Base-by-base conservation (phyloP, 1,284 basidiomycete genomes). In the Ustilago nuda region DNA sequence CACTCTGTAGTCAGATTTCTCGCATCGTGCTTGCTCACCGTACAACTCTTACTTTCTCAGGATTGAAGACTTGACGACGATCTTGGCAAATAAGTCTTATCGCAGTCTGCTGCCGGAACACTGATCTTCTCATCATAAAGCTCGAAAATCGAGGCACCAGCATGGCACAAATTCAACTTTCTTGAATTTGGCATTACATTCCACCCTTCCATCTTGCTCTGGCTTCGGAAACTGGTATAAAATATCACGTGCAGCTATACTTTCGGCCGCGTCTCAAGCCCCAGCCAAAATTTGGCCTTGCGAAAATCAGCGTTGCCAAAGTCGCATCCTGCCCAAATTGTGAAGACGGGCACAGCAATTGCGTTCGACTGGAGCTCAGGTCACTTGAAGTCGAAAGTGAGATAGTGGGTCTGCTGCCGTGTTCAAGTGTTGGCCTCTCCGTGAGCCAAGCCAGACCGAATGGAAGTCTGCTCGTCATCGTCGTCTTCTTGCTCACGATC, bases 401-500 rank as follows among this genome's bases (percentile, higher is more conserved):
- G 43, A 45, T n/a, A 45, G n/a, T 45, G n/a, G 6, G 7, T 45
- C 11, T n/a, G 48, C 15, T 33, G n/a, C 50, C 15, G 3, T 6
- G 8, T 19, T 8, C 9, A 55, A 37, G 55, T 30, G 27, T 17
- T 6, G 7, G 56, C 7, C n/a, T 37, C 36, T 41, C n/a, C 17
- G 52, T 45, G 41, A 39, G 62, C 41, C 54, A 61, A 60, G 30
- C 59, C 50, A 33, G 56, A 45, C 48, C 45, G 11, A 27, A 39
- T 45, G 17, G 46, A 66, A 27, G 35, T 37, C 33, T 66, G 63
- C 61, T 68, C 56, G 50, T 51, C 62, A 55, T 58, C 66, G 36
- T 52, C 75, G 36, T 52, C 75, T 53, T 53, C 66, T 59, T 74
- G 62, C 56, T 74, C 71, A 71, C 75, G 68, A 72, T 72, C 73